Percentiles rank a stretch among this genome's conserved stretches.
These are phyloP conservation scores for Penicillium paradoxum DNA, from an alignment of 495 filamentous ascomycete genomes.

Conservation along the genomic window DNA sequence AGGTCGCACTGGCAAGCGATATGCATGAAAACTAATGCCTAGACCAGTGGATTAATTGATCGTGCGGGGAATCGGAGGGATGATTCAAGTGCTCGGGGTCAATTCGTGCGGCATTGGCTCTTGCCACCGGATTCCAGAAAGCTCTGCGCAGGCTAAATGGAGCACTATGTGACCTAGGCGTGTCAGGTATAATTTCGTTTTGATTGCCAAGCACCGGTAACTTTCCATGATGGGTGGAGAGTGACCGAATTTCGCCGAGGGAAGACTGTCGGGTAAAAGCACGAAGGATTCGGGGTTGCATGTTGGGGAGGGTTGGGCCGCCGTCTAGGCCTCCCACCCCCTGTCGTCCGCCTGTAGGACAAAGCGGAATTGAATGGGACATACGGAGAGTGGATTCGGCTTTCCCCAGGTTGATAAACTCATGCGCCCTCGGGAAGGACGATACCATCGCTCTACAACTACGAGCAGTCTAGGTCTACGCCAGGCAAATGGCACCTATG, in stretches of 20 bases:
- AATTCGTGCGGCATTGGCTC: too few relatives aligned
- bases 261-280: neutral
- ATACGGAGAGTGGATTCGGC: neutral
- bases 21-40: too few relatives aligned
- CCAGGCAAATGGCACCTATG: neutral
- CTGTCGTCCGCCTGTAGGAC: neutral
- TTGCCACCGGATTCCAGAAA: too few relatives aligned
- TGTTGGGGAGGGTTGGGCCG: neutral
- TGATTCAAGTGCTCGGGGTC: too few relatives aligned
- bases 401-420: neutral
- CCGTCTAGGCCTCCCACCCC: neutral
- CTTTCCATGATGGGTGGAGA: neutral
- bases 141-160: too few relatives aligned
- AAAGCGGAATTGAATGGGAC: neutral
- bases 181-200: neutral
- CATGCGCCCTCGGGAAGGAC: neutral
- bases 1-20: too few relatives aligned
- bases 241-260: neutral
- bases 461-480: constrained; percentile 2
- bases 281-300: neutral
- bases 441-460: neutral
- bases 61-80: too few relatives aligned
- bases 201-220: neutral
- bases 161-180: neutral
- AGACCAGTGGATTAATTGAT: too few relatives aligned